Evolutionary conservation across 2,329 filamentous ascomycete species (phyloP).

Genomic region (Sporothrix variecibatus): DNA sequence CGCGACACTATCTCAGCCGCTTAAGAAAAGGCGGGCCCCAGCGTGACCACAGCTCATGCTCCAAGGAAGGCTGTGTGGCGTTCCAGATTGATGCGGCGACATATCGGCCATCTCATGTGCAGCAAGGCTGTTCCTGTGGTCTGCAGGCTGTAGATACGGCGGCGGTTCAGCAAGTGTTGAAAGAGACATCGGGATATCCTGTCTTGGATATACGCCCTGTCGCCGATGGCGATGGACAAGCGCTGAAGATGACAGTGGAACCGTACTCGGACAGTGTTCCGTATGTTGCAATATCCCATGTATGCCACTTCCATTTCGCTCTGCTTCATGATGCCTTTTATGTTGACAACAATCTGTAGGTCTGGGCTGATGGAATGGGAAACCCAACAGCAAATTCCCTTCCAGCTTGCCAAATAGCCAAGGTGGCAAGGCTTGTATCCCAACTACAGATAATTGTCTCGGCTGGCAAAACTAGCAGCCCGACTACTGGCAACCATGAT

Average conservation of each 20-base stretch:
- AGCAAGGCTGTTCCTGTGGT: slow-evolving; percentile 33
- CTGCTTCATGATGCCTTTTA: not conserved
- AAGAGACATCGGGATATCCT: not conserved
- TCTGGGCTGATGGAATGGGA: slow-evolving; percentile 43
- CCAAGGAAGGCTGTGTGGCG: slow-evolving; percentile 33
- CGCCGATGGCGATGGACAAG: not conserved
- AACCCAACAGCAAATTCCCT: slow-evolving; percentile 38
- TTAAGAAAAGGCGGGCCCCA: slow-evolving; percentile 26
- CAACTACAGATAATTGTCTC: not conserved
- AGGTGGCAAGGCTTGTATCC: slow-evolving; percentile 34
- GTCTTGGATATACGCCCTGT: not conserved
- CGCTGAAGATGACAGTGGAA: slow-evolving; percentile 33
- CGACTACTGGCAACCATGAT: not conserved
- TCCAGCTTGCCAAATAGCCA: slow-evolving; percentile 37
- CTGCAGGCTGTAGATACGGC: slow-evolving; percentile 20
- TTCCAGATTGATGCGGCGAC: slow-evolving; percentile 38
- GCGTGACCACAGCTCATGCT: slow-evolving; percentile 36
- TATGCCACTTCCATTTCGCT: not conserved
- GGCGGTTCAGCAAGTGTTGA: not conserved
- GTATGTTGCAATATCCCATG: slow-evolving; percentile 43
- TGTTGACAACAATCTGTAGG: not conserved
- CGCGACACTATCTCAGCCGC: slow-evolving; percentile 34
- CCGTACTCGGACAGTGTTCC: slow-evolving; percentile 31
- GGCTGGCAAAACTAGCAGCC: not conserved
- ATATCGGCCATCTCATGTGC: slow-evolving; percentile 34